Conservation (phyloP, 345 rosid species). For the Punica granatum region DNA sequence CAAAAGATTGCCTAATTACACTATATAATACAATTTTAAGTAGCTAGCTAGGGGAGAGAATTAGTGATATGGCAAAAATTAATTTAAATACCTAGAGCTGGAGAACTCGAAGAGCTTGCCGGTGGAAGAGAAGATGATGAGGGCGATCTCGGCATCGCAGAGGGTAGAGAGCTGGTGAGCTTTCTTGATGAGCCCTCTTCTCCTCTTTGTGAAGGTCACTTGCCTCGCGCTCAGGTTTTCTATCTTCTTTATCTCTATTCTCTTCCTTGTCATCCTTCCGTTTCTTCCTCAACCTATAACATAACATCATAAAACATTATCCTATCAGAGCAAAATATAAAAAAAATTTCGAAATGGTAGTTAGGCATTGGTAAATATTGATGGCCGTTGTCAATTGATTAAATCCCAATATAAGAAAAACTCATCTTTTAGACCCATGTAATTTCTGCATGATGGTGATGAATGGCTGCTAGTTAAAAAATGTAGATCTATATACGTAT, state of each 20-base stretch:
- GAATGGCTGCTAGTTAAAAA: no score
- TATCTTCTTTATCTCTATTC: constrained; percentile 21
- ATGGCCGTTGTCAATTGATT: no score
- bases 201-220: constrained; percentile 20
- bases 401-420: no score
- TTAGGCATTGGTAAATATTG: no score
- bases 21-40: no score
- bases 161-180: constrained; percentile 16
- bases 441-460: no score
- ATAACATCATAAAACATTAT: background rate
- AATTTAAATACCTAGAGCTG: constrained; percentile 13
- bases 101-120: constrained; percentile 24
- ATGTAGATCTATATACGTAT: no score
- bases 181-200: constrained; percentile 19
- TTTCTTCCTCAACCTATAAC: background rate
- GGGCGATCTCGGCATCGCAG: constrained; percentile 17
- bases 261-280: constrained; percentile 17
- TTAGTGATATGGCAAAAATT: background rate
- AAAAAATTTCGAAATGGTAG: no score
- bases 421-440: no score
- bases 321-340: no score
- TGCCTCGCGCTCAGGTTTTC: constrained; percentile 20
- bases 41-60: background rate
- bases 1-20: no score
- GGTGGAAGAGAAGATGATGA: constrained; percentile 21